Evolutionary conservation across 768 basidiomycete species (phyloP).

Genomic region (Mycena polygramma): DNA sequence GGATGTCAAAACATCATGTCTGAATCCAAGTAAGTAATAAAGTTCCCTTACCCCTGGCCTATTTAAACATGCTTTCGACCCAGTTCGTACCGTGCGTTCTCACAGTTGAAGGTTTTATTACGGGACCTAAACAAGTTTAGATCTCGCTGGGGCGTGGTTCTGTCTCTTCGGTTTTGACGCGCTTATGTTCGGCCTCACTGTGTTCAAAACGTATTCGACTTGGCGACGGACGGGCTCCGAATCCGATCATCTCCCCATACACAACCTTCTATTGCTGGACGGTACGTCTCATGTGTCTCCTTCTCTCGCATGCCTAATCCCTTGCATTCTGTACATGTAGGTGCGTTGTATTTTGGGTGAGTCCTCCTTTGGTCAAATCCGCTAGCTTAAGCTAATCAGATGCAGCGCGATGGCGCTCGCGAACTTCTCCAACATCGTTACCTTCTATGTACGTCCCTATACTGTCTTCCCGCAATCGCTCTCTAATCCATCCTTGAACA

Average conservation of each 20-base stretch:
- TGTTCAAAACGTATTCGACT: constrained; percentile 4
- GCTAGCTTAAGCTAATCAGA: too few species aligned
- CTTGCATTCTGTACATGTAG: background rate
- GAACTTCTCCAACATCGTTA: constrained; percentile 1
- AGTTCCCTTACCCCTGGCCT: too few species aligned
- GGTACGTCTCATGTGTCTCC: background rate
- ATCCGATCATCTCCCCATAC: background rate
- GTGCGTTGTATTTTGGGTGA: constrained; percentile 2
- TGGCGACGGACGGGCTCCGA: constrained; percentile 1
- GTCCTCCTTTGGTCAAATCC: background rate
- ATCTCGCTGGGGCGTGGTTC: background rate
- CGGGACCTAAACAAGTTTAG: background rate
- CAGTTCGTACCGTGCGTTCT: background rate
- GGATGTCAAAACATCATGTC: background rate
- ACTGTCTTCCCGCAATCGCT: too few species aligned
- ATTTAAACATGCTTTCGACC: background rate
- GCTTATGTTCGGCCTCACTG: background rate
- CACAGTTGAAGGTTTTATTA: background rate
- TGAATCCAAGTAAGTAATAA: background rate
- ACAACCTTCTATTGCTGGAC: background rate
- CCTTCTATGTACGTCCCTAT: background rate
- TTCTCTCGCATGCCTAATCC: too few species aligned
- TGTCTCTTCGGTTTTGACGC: background rate
- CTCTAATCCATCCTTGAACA: background rate
- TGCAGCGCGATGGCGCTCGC: background rate